Conservation (phyloP, 1,284 basidiomycete genomes). For the Puccinia novopanici region DNA sequence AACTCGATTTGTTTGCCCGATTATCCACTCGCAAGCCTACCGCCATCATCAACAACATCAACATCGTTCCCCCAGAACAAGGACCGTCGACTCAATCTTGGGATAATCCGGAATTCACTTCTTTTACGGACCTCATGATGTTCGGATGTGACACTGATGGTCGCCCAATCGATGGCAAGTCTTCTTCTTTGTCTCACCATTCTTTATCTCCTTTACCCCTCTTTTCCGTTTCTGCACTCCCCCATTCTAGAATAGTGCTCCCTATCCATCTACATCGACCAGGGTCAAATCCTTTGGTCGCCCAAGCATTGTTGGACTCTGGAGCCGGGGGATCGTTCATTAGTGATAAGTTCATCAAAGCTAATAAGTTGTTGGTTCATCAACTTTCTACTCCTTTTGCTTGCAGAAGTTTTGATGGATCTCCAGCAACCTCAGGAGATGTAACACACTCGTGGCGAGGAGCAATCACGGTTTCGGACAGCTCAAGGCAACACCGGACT, state of each 20-base stretch:
- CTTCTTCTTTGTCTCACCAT: neutral
- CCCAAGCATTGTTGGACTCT: neutral
- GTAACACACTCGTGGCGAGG: neutral
- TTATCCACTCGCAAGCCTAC: too few species aligned
- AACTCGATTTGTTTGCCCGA: too few species aligned
- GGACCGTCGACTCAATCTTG: too few species aligned
- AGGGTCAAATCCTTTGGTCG: neutral
- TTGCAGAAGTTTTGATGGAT: constrained; percentile 30
- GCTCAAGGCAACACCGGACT: too few species aligned
- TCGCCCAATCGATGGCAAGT: neutral
- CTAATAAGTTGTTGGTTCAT: neutral
- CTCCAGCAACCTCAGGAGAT: neutral
- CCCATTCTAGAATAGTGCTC: neutral
- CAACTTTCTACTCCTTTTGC: neutral
- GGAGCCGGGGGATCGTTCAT: constrained; percentile 1
- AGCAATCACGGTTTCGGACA: too few species aligned
- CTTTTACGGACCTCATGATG: constrained; percentile 4
- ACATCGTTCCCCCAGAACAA: too few species aligned
- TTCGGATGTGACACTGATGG: neutral
- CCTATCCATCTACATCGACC: neutral
- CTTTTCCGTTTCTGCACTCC: neutral
- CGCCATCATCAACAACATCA: too few species aligned
- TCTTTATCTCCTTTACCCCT: neutral
- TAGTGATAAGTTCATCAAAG: neutral
- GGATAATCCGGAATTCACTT: neutral